A percentile compares a stretch with the other conserved stretches of the same genome.
Evolutionary conservation across 78 protist genomes (phyloP).

Genomic region (Tieghemostelium lacteum): DNA sequence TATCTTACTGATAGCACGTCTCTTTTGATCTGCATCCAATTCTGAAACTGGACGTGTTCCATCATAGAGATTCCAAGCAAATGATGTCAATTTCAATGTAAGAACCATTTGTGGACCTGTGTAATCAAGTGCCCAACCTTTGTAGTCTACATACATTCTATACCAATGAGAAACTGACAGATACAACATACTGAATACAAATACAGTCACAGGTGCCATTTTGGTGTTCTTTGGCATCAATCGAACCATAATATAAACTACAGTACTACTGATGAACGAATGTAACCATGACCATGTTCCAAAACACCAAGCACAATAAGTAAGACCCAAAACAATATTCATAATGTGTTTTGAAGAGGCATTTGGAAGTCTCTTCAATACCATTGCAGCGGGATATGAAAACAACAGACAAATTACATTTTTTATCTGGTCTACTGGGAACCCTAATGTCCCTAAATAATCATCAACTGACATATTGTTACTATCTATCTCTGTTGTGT

Average conservation of each 20-base stretch:
- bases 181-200: constrained; percentile 60
- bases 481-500: too few species aligned
- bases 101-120: constrained; percentile 85
- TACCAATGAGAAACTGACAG: constrained; percentile 62
- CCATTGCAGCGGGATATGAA: constrained; percentile 67
- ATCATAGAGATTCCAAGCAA: constrained; percentile 84
- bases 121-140: constrained; percentile 80
- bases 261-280: constrained; percentile 37
- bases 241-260: constrained; percentile 27
- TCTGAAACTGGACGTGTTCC: constrained; percentile 54
- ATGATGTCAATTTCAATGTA: constrained; percentile 65
- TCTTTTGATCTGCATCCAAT: constrained; percentile 68
- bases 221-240: constrained; percentile 33
- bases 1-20: constrained; percentile 44
- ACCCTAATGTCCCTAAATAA: background rate
- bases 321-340: constrained; percentile 44
- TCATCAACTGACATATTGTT: too few species aligned
- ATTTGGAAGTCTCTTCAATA: constrained; percentile 44
- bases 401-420: constrained; percentile 48
- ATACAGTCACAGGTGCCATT: constrained; percentile 32
- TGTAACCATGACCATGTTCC: constrained; percentile 76
- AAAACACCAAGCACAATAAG: constrained; percentile 35
- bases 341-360: constrained; percentile 43
- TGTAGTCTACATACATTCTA: constrained; percentile 59
- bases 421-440: constrained; percentile 76